Evolutionary conservation across 495 filamentous ascomycete genomes (phyloP), one percentile per base, ranked within the genome.

Genomic region (Podospora didyma): DNA sequence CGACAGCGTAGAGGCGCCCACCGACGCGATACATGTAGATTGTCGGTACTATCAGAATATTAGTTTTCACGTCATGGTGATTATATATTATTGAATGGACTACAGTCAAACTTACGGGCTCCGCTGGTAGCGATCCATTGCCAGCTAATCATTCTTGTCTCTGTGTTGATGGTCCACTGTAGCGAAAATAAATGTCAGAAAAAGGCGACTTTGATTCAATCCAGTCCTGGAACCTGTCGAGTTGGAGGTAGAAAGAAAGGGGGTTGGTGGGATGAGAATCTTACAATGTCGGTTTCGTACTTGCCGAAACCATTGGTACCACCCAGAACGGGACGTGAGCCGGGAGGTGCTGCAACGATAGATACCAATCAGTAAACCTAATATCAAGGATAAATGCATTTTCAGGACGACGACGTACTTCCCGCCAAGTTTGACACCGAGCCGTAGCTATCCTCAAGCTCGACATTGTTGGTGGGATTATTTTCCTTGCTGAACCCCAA

Each of bases 101-200:
- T n/a, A n/a, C n/a, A n/a, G n/a, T n/a, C n/a, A 41, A 49, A 52
- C 56, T 16, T 53, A 58, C 56, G 17, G 2, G 39, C 39, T 28
- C 56, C 56, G 41, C 28, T 37, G 12, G 26, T 12, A 39, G 20
- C 37, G 57, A 51, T 51, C 58, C 58, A 60, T 7, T 51, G 5
- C 52, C 58, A 60, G 20, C 26, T 42, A 17, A 60, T 41, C 20
- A 22, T 21, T 5, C n/a, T 31, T 2, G 58, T 55, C 14, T 7
- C 26, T n/a, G 58, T 56, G 42, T 60, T n/a, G n/a, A 56, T 5
- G 12, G 58, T 48, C 47, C 46, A 60, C 57, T 59, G 37, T 10
- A 3, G 10, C n/a, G n/a, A n/a, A n/a, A n/a, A n/a, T n/a, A n/a
- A n/a, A n/a, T n/a, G n/a, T n/a, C n/a, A n/a, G n/a, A n/a, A n/a